phyloP scores from a whole-genome alignment of 306 rosid species.

The Trifolium fragiferum region DNA sequence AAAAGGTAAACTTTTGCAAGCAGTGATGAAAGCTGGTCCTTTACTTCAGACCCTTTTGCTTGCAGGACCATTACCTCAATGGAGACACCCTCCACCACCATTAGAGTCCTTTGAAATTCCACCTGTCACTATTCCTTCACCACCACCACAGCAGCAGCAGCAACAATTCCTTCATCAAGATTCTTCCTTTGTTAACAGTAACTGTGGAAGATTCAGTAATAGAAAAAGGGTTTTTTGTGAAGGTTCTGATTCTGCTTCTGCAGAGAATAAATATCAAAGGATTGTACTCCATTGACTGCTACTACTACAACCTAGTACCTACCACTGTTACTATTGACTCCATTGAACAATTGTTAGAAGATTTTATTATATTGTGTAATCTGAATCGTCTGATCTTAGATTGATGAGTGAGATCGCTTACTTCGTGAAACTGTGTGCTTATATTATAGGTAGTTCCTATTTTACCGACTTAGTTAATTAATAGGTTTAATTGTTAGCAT shows the following conservation, averaged over 20 bases:
- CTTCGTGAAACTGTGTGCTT: not conserved
- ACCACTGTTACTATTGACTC: not conserved
- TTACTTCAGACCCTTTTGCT: conserved; percentile 83
- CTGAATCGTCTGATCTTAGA: not conserved
- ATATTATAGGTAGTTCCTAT: not conserved
- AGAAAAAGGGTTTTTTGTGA: conserved; percentile 76
- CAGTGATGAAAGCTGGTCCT: conserved; percentile 99
- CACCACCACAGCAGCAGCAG: not conserved
- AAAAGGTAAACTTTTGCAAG: conserved; percentile 94
- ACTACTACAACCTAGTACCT: not conserved
- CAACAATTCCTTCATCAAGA: conserved; percentile 59
- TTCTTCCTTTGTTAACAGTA: conserved; percentile 46
- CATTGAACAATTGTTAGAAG: not conserved
- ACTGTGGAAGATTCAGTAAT: conserved; percentile 60
- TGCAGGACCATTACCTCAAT: conserved; percentile 98
- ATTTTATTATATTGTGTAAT: not conserved
- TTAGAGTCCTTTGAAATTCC: conserved; percentile 90
- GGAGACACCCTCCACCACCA: conserved; percentile 99
- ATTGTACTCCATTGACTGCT: conserved; percentile 62
- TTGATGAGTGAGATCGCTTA: not conserved
- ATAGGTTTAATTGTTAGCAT: conserved; percentile 46
- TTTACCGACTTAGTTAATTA: conserved; percentile 41
- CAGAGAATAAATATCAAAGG: conserved; percentile 77
- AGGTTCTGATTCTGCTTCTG: conserved; percentile 69
- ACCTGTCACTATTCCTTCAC: conserved; percentile 82